These are phyloP conservation scores for Penicillium sp. DNA, from an alignment of 2,329 filamentous ascomycete genomes.

Conservation along the genomic window DNA sequence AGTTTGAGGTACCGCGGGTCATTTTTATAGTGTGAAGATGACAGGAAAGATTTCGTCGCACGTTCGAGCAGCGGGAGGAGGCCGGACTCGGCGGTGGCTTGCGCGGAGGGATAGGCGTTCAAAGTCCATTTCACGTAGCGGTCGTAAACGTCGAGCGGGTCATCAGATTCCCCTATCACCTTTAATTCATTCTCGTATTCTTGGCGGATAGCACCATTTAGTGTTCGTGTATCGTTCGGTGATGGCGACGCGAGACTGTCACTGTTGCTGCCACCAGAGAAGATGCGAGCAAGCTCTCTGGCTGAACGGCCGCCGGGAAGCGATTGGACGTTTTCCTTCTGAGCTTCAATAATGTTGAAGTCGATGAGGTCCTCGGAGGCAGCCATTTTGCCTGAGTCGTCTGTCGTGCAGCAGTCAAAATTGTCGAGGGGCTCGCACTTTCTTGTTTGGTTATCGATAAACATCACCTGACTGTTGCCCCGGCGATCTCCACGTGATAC, in stretches of 20 bases:
- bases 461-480: slow-evolving; percentile 34
- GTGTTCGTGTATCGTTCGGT: slow-evolving; percentile 69
- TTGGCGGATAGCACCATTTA: slow-evolving; percentile 75
- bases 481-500: slow-evolving; percentile 32
- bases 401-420: slow-evolving; percentile 25
- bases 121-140: slow-evolving; percentile 97
- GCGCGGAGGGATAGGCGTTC: slow-evolving; percentile 89
- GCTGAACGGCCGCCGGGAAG: slow-evolving; percentile 86
- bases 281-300: slow-evolving; percentile 79
- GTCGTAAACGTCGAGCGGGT: slow-evolving; percentile 92
- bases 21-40: slow-evolving; percentile 86
- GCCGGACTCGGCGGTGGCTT: slow-evolving; percentile 88
- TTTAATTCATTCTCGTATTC: slow-evolving; percentile 84
- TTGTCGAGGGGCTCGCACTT: slow-evolving; percentile 11
- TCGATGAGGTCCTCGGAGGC: slow-evolving; percentile 46
- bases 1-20: slow-evolving; percentile 90
- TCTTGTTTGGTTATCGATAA: slow-evolving; percentile 37
- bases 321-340: slow-evolving; percentile 97
- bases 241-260: slow-evolving; percentile 62
- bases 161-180: slow-evolving; percentile 79
- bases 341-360: slow-evolving; percentile 91
- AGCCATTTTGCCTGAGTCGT: slow-evolving; percentile 51
- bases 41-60: slow-evolving; percentile 84
- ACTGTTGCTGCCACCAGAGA: slow-evolving; percentile 44
- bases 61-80: slow-evolving; percentile 85